phyloP scores from a whole-genome alignment of 345 rosid species.

The Salix koriyanagi region DNA sequence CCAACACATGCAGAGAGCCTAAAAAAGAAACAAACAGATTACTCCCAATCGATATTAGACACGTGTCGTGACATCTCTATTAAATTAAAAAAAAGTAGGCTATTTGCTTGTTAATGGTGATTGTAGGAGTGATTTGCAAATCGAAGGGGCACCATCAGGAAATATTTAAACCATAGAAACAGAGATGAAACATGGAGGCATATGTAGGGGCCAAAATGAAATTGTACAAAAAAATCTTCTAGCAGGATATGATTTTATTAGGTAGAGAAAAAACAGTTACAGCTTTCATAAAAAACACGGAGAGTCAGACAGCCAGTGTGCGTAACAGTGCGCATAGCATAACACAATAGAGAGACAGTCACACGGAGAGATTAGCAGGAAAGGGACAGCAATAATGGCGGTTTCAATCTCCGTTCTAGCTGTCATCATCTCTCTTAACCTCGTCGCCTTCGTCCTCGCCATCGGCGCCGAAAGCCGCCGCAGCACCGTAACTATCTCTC shows the following conservation, averaged over 20 bases:
- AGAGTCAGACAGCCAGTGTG: too few species aligned
- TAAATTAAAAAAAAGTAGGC: background rate
- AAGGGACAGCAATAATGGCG: constrained; percentile 42
- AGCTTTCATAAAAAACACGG: too few species aligned
- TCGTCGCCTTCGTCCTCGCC: constrained; percentile 88
- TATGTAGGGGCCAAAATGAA: background rate
- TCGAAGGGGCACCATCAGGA: background rate
- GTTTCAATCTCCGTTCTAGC: constrained; percentile 59
- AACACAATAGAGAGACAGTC: background rate
- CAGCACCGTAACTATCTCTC: constrained; percentile 51
- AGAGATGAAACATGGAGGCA: constrained; percentile 7
- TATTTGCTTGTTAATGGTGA: background rate
- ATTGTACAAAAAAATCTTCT: background rate
- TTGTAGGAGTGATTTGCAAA: background rate
- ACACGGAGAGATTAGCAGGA: background rate
- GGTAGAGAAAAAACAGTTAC: background rate
- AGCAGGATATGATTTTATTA: background rate
- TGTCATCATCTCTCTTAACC: constrained; percentile 58
- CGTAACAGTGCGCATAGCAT: background rate
- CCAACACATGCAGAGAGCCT: too few species aligned
- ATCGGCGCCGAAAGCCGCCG: constrained; percentile 97
- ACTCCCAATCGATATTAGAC: too few species aligned
- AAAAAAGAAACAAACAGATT: too few species aligned
- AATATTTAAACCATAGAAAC: background rate
- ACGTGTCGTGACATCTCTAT: too few species aligned